These are phyloP conservation scores for Plectranthus barbatus DNA, from an alignment of 257 asterid genomes.

Conservation along the genomic window DNA sequence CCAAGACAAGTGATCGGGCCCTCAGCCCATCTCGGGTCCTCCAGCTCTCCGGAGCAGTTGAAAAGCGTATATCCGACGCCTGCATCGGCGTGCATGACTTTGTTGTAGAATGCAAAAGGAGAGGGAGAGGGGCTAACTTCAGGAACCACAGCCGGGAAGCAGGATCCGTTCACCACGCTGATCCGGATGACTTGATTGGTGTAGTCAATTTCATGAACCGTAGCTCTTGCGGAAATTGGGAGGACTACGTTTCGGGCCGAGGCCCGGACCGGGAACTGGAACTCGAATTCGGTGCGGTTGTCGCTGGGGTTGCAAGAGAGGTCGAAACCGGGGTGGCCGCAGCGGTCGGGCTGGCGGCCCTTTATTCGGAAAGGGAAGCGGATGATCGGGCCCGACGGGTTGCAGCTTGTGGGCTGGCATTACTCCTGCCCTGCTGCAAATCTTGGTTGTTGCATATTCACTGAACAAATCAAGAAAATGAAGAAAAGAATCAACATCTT, in stretches of 20 bases:
- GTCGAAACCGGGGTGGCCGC: conserved; percentile 56
- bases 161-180: conserved; percentile 20
- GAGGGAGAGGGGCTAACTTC: conserved; percentile 20
- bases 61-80: conserved; percentile 35
- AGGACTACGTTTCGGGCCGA: conserved; percentile 27
- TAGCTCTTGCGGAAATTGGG: conserved; percentile 31
- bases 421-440: conserved; percentile 38
- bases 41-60: conserved; percentile 37
- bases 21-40: not conserved
- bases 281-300: conserved; percentile 30
- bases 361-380: conserved; percentile 57
- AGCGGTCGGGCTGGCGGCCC: conserved; percentile 36
- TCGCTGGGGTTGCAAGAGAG: conserved; percentile 41
- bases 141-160: conserved; percentile 44
- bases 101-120: conserved; percentile 19
- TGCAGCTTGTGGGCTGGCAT: conserved; percentile 54
- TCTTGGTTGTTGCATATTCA: conserved; percentile 3
- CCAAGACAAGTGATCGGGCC: conserved; percentile 34
- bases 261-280: conserved; percentile 43
- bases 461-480: conserved; percentile 12
- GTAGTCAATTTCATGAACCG: conserved; percentile 34
- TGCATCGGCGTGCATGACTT: not conserved
- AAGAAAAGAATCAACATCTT: too few species aligned
- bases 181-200: conserved; percentile 24
- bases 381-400: conserved; percentile 35